Evolutionary conservation across 106 monocot species (phyloP).

Genomic region (Xerophyta viscosa): DNA sequence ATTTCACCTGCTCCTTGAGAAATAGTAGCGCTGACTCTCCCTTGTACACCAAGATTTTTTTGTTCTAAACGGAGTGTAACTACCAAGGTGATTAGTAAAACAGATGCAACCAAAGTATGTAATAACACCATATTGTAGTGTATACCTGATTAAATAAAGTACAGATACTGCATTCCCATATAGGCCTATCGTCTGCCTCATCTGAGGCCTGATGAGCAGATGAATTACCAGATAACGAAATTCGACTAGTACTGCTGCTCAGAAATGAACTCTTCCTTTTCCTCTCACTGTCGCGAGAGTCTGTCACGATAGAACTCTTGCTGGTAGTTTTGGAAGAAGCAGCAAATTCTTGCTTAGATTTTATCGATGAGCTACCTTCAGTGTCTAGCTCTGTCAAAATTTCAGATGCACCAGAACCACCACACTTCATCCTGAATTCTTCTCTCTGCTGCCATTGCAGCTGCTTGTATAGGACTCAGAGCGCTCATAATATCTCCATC

Average conservation of each 20-base stretch:
- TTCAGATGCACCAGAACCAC: slow-evolving; percentile 42
- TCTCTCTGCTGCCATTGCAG: slow-evolving; percentile 96
- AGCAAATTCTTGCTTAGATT: slow-evolving; percentile 11
- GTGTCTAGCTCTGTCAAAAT: slow-evolving; percentile 8
- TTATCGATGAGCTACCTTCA: not conserved
- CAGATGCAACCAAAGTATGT: not conserved
- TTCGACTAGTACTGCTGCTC: not conserved
- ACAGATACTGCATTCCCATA: slow-evolving; percentile 72
- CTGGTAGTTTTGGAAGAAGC: slow-evolving; percentile 12
- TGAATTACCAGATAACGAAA: slow-evolving; percentile 3
- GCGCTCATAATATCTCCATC: slow-evolving; percentile 66
- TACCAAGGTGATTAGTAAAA: not conserved
- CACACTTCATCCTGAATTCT: slow-evolving; percentile 87
- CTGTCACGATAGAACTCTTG: not conserved
- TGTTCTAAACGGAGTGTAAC: no score
- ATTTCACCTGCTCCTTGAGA: no score
- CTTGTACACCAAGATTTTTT: no score
- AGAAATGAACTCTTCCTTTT: not conserved
- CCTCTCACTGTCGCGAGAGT: slow-evolving; percentile 3
- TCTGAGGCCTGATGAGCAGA: slow-evolving; percentile 9
- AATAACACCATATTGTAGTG: not conserved
- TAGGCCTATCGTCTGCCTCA: slow-evolving; percentile 16
- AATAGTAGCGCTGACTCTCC: no score
- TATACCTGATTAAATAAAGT: slow-evolving; percentile 77
- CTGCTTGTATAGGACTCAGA: slow-evolving; percentile 87